Percentiles rank a stretch among this genome's conserved stretches.
These are phyloP conservation scores for Saccharomyces hybrid DNA, from an alignment of 1,139 yeast genomes.

Conservation along the genomic window DNA sequence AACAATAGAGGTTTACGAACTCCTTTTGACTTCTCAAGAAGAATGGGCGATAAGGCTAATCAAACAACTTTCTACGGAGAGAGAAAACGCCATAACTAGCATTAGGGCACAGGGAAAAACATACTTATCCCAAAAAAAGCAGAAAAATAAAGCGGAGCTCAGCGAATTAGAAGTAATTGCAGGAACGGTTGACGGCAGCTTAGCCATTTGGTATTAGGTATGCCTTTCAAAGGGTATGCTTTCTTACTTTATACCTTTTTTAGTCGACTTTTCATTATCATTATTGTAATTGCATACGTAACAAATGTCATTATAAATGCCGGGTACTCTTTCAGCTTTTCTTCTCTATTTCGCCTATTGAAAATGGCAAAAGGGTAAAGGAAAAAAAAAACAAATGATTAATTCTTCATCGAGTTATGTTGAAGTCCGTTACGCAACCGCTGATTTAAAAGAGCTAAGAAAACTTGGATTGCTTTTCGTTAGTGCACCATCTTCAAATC, in stretches of 20 bases:
- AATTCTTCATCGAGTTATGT: not conserved
- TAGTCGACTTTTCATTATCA: too few species aligned
- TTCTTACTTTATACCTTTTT: not conserved
- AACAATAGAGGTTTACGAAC: conserved; percentile 27
- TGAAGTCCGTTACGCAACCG: not conserved
- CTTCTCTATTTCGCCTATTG: not conserved
- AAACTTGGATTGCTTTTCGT: not conserved
- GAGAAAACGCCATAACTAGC: conserved; percentile 13
- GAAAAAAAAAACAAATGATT: not conserved
- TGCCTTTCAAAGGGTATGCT: not conserved
- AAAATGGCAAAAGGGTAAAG: not conserved
- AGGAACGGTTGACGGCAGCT: not conserved
- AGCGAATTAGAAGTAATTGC: conserved; percentile 3
- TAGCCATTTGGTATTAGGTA: conserved; percentile 3
- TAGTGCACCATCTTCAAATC: too few species aligned
- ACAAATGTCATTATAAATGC: not conserved
- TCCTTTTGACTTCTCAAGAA: conserved; percentile 19
- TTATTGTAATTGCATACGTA: not conserved
- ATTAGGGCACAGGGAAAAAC: conserved; percentile 21
- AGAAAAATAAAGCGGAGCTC: not conserved
- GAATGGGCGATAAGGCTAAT: conserved; percentile 22
- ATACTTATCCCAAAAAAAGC: conserved; percentile 3
- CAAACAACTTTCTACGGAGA: conserved; percentile 18
- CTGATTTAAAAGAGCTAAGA: not conserved
- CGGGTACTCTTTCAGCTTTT: not conserved